Evolutionary conservation across 805 yeast species (phyloP).

Genomic region (Teunomyces panamensis): DNA sequence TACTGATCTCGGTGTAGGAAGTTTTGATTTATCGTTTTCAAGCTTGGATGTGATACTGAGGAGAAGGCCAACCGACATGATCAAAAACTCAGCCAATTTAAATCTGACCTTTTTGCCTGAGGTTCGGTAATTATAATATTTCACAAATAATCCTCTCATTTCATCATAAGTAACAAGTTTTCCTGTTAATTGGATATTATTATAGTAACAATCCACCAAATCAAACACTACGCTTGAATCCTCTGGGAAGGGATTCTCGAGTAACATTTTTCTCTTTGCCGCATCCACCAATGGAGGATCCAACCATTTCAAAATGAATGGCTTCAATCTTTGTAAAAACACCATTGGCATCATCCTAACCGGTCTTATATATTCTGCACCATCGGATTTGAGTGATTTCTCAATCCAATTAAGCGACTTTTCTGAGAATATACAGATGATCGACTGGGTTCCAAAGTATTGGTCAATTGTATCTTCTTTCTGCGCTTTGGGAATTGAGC

Average conservation of each 20-base stretch:
- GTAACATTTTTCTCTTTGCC: conserved; percentile 14
- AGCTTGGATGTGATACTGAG: conserved; percentile 14
- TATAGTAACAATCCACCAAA: conserved; percentile 24
- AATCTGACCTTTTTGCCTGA: conserved; percentile 12
- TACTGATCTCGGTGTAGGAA: neutral
- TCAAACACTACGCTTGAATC: conserved; percentile 21
- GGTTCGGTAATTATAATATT: conserved; percentile 17
- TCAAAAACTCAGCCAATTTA: conserved; percentile 29
- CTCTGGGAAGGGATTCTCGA: conserved; percentile 23
- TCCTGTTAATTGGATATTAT: conserved; percentile 18
- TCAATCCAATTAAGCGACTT: conserved; percentile 34
- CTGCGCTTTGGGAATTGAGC: neutral
- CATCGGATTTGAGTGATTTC: conserved; percentile 20
- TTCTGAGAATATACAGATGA: conserved; percentile 31
- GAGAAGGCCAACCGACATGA: conserved; percentile 29
- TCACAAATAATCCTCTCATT: conserved; percentile 21
- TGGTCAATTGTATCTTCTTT: conserved; percentile 8
- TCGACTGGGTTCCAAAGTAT: conserved; percentile 37
- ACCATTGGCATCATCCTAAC: conserved; percentile 27
- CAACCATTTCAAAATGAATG: conserved; percentile 24
- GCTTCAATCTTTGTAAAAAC: conserved; percentile 15
- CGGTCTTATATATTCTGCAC: conserved; percentile 18
- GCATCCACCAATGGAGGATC: conserved; percentile 27
- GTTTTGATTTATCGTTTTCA: neutral
- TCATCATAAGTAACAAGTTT: conserved; percentile 15